Percentiles rank a stretch among this genome's conserved stretches.
Conservation (phyloP, 2,329 filamentous ascomycete genomes). For the Fusarium illudens region DNA sequence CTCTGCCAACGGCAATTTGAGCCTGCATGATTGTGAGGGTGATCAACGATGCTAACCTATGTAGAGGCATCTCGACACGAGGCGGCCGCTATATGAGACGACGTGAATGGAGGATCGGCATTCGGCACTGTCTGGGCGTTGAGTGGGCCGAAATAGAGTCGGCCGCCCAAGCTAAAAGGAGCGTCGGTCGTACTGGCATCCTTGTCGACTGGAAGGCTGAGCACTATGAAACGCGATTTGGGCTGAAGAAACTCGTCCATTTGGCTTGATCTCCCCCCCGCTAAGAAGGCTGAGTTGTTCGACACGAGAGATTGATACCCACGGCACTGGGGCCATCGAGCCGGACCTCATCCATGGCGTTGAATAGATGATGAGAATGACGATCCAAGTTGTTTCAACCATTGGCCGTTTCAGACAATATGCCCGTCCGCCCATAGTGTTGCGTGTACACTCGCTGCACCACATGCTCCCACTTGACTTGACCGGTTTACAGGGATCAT, state of each 20-base stretch:
- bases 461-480: not conserved
- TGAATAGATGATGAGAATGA: not conserved
- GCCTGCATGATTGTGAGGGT: not conserved
- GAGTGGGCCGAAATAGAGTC: not conserved
- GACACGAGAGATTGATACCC: slow-evolving; percentile 6
- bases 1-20: not conserved
- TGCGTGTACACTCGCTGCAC: not conserved
- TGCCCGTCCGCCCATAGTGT: not conserved
- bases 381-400: not conserved
- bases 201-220: slow-evolving; percentile 1
- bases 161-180: slow-evolving; percentile 3
- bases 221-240: slow-evolving; percentile 2
- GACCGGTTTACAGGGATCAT: not conserved
- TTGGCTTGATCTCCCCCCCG: not conserved
- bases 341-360: not conserved
- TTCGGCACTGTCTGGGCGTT: slow-evolving; percentile 5
- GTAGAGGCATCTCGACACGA: not conserved
- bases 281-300: not conserved
- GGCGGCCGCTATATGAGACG: slow-evolving; percentile 4
- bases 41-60: not conserved
- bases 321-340: not conserved
- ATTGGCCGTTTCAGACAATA: not conserved
- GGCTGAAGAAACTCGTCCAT: not conserved
- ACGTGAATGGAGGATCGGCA: not conserved
- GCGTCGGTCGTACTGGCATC: not conserved